Evolutionary conservation across 805 yeast species (phyloP), one percentile per base, ranked within the genome.

Genomic region (Schwanniomyces yamadae): DNA sequence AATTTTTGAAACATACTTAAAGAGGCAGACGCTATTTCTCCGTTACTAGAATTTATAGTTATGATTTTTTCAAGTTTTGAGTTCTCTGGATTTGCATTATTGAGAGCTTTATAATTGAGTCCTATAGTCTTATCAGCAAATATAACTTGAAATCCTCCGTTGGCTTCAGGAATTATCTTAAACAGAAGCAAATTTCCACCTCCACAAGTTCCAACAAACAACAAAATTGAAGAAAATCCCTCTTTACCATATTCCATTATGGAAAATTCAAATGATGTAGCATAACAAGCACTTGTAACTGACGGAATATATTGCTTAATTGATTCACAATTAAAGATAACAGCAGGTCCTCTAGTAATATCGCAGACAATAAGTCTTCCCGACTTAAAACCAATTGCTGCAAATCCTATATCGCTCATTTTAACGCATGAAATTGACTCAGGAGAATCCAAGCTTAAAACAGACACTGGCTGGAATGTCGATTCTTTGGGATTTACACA

Each of bases 341-440:
- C 59, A 0, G 86, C 88, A 0, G 90, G 90, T 2, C 85, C 85
- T 40, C 96, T 71, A 37, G 85, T 69, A 15, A 65, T 53, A 60
- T 91, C 97, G 40, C 90, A 63, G 0, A 91, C 79, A 2, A 82
- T 60, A 12, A 91, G 42, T 23, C 78, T 71, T n/a, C 98, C 97
- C 10, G 80, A 73, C 30, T 73, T 73, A 55, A 84, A 88, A 1
- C 85, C 95, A 27, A 86, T 66, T 0, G 84, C 93, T 6, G 84
- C 85, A 63, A 93, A 90, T 0, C 96, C 96, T 32, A 88, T 69
- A 44, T 82, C 75, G 41, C 90, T 81, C 56, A 84, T 75, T 36
- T 74, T 70, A 32, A 90, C 42, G 1, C 85, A 75, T 0, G 90
- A 67, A 7, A 85, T 80, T 21, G 44, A 40, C 18, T 64, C 67